Evolutionary conservation across 148 eudicot genomes (phyloP).

Genomic region (Polygonum maritimum): DNA sequence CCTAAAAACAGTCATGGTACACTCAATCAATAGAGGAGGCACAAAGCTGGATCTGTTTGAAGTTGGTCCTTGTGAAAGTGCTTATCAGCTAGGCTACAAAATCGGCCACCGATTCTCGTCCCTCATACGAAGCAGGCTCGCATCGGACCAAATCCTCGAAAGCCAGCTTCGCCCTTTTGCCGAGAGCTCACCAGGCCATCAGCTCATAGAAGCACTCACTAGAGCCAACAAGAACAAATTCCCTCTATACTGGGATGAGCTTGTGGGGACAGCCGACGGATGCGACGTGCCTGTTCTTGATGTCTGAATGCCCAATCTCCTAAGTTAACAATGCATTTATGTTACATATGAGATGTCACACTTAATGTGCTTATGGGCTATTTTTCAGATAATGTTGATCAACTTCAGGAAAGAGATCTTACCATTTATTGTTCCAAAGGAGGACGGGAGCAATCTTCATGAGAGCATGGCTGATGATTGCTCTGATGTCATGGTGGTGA

Average conservation of each 20-base stretch:
- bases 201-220: conserved; percentile 39
- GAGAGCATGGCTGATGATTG: conserved; percentile 57
- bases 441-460: conserved; percentile 11
- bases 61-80: conserved; percentile 55
- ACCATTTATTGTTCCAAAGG: conserved; percentile 53
- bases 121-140: conserved; percentile 53
- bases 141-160: conserved; percentile 59
- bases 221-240: conserved; percentile 39
- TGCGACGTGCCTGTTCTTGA: conserved; percentile 52
- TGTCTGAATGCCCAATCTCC: conserved; percentile 22
- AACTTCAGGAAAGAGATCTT: conserved; percentile 89
- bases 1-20: not conserved
- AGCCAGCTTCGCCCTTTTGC: conserved; percentile 67
- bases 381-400: conserved; percentile 54
- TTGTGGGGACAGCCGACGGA: conserved; percentile 64
- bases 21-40: not conserved
- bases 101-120: conserved; percentile 63
- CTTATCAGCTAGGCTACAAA: conserved; percentile 56
- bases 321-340: not conserved
- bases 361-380: not conserved
- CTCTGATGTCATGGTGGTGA: conserved; percentile 67
- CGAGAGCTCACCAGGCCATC: conserved; percentile 17
- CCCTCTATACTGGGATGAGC: conserved; percentile 69
- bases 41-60: conserved; percentile 41
- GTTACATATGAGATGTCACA: not conserved